Conservation (phyloP, 164 flowering plant genomes). For the Pachysandra terminalis region DNA sequence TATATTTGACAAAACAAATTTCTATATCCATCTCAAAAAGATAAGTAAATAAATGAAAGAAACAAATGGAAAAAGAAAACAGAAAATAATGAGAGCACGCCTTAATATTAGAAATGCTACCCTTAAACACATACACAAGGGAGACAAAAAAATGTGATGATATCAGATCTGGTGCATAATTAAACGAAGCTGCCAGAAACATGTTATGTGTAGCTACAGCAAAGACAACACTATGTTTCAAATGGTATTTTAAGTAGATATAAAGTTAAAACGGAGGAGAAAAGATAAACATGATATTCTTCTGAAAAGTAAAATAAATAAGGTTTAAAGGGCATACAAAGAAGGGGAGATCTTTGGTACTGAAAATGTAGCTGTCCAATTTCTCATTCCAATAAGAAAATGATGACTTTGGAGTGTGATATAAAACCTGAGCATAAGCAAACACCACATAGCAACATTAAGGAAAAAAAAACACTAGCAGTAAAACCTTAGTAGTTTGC, state of each 20-base stretch:
- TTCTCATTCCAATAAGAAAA: conserved; percentile 78
- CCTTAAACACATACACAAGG: no score
- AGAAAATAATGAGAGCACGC: background rate
- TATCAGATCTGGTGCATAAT: no score
- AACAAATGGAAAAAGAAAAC: background rate
- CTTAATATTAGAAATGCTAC: no score
- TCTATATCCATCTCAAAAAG: background rate
- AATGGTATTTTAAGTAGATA: background rate
- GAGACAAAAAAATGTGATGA: no score
- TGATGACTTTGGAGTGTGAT: conserved; percentile 89
- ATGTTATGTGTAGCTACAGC: no score
- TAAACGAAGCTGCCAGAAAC: no score
- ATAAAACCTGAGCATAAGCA: conserved; percentile 57
- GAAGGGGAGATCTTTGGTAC: conserved; percentile 83
- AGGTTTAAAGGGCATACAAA: conserved; percentile 56
- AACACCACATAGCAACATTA: background rate
- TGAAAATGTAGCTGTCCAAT: conserved; percentile 58
- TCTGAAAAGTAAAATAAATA: background rate
- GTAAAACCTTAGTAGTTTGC: background rate
- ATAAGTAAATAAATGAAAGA: background rate
- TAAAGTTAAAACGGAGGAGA: background rate
- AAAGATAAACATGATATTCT: background rate
- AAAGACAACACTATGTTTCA: background rate
- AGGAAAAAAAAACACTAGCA: conserved; percentile 5
- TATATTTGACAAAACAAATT: background rate